These are phyloP conservation scores for Corrigiola litoralis DNA, from an alignment of 179 eudicot species.

Conservation along the genomic window DNA sequence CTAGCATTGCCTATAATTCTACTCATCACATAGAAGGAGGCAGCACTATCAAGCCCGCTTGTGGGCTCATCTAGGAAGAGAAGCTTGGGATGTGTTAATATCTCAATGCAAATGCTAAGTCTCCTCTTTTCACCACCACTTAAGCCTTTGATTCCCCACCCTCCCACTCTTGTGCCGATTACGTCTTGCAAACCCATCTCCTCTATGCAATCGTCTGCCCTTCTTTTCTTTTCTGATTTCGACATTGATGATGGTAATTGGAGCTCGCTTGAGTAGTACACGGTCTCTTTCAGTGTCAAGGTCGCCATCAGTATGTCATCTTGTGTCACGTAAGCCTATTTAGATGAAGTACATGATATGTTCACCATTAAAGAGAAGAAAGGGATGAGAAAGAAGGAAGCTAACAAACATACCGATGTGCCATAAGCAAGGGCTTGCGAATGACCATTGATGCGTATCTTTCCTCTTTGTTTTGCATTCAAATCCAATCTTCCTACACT, in stretches of 20 bases:
- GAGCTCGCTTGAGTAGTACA: constrained; percentile 41
- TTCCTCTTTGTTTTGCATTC: constrained; percentile 12
- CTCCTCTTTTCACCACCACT: constrained; percentile 68
- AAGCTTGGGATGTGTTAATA: constrained; percentile 41
- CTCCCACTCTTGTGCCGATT: constrained; percentile 51
- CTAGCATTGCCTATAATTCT: constrained; percentile 18
- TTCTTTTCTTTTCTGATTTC: constrained; percentile 32
- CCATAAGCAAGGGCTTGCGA: constrained; percentile 27
- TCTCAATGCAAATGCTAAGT: constrained; percentile 57
- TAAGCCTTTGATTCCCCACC: constrained; percentile 43
- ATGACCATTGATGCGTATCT: constrained; percentile 17
- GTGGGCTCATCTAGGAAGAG: constrained; percentile 66
- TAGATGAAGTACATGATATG: not conserved
- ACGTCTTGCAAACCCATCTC: constrained; percentile 55
- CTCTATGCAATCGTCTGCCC: constrained; percentile 37
- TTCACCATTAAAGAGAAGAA: not conserved
- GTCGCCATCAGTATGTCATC: constrained; percentile 40
- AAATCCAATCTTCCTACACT: constrained; percentile 23
- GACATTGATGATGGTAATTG: constrained; percentile 38
- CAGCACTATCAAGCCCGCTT: constrained; percentile 61
- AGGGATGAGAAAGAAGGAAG: not conserved
- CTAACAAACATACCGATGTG: constrained; percentile 12
- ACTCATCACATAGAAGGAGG: constrained; percentile 53
- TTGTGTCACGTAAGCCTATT: constrained; percentile 50
- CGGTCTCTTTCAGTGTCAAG: constrained; percentile 37